Evolutionary conservation across 768 basidiomycete genomes (phyloP), one percentile per base, ranked within the genome.

Genomic region (Podaxis carcinomalis): DNA sequence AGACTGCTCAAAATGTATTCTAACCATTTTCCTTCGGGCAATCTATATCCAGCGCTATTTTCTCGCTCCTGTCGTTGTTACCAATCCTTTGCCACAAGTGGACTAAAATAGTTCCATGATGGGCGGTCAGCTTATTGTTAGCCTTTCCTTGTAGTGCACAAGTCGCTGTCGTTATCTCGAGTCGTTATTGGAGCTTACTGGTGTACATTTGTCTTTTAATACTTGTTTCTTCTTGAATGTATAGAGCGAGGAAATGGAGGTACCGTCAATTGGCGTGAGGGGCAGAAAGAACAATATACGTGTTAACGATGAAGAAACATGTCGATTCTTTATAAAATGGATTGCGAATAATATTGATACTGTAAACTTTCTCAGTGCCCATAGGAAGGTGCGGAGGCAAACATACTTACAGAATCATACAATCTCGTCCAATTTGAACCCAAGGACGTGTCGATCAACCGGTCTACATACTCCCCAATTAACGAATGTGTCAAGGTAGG

Each of bases 261-360:
- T 40, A 10, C 16, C 11, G 39, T 40, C 39, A 40, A 40, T 40
- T 40, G 39, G 6, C 39, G 16, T 14, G 14, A 40, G 11, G 14
- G 9, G 7, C 7, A 44, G 42, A 7, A 44, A 44, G 42, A 44
- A 44, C 4, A 9, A 44, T 44, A 21, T 16, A 44, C 42, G 21
- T 16, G n/a, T 44, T 27, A 51, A 32, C 5, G 36, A 10, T 5
- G 37, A 39, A 51, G 35, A 51, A n/a, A 35, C n/a, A 44, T 25
- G 16, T 7, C 6, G 39, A 44, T 55, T 44, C 52, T 21, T 84
- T 76, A 93, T 69, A 78, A 68, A 63, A 94, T 93, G 56, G 90
- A 93, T 72, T 95, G 93, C 25, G 92, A 93, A 72, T 94, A 94
- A 70, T 95, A 95, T 80, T 95, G 93, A 75, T 89, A 95, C 93